Percentiles rank a stretch among this genome's conserved stretches.
Conservation (phyloP, 306 rosid genomes). For the Casuarina equisetifolia region DNA sequence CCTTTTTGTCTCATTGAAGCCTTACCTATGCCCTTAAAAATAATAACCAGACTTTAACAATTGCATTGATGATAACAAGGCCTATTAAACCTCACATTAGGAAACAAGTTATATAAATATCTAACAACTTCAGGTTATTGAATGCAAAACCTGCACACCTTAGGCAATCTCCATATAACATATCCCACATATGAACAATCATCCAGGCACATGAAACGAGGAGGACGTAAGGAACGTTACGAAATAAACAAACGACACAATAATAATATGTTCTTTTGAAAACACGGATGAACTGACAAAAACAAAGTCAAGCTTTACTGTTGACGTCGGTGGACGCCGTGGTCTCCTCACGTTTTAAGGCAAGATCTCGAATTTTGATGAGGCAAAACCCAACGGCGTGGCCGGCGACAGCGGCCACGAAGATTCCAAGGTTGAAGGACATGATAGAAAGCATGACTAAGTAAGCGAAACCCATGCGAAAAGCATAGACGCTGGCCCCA, state of each 20-base stretch:
- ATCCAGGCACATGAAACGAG: too few species aligned
- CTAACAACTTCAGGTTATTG: too few species aligned
- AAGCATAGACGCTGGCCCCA: conserved; percentile 31
- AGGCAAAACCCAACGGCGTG: conserved; percentile 64
- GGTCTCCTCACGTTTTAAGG: conserved; percentile 17
- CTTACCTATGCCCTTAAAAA: background rate
- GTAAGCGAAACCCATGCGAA: conserved; percentile 50
- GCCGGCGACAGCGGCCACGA: conserved; percentile 65
- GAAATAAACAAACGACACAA: too few species aligned
- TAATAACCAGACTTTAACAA: background rate
- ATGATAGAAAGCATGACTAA: conserved; percentile 72
- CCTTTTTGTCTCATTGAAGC: background rate
- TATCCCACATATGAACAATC: too few species aligned
- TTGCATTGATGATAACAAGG: background rate
- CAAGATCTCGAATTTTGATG: conserved; percentile 37
- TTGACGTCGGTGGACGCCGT: background rate
- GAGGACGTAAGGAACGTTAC: too few species aligned
- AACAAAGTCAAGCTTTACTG: conserved; percentile 28
- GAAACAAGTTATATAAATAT: too few species aligned
- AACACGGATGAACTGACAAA: background rate
- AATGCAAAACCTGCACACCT: too few species aligned
- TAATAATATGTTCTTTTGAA: background rate
- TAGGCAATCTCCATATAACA: too few species aligned
- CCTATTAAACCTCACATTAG: background rate
- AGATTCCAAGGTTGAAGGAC: conserved; percentile 71